Evolutionary conservation across 306 rosid genomes (phyloP), one percentile per base, ranked within the genome.

Genomic region (Sechiopsis laciniata): DNA sequence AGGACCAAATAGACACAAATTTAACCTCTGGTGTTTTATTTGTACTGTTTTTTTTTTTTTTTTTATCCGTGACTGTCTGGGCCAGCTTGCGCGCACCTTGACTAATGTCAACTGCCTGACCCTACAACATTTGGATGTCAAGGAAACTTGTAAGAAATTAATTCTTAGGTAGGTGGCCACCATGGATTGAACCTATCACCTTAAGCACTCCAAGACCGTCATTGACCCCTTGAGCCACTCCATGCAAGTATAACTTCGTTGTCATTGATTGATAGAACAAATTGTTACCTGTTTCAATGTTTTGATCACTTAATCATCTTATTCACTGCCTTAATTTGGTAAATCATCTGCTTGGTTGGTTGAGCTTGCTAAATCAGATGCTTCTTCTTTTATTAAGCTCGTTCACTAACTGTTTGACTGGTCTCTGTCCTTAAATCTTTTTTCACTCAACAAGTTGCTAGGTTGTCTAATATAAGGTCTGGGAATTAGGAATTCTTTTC

Each of bases 311-410:
- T 54, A 71, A 57, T 22, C n/a, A 54, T 72, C 52, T 54, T 8
- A 24, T 35, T 71, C 75, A 29, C 26, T 21, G 17, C 29, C 37
- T 8, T 22, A 67, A 0, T 32, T 42, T 65, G 54, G 29, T 65
- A 35, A 8, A 65, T 63, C 71, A 37, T 67, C 55, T 46, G 19
- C 40, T 42, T 67, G 13, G 19, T 45, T 67, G 55, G 55, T 35
- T 67, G 6, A 40, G 71, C 29, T n/a, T 66, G 10, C 26, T 42
- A 42, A 66, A 66, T 45, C 35, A 45, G 57, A 46, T 68, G 32
- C 20, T 48, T 66, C 24, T 40, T 60, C 17, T 66, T 66, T 66
- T 10, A 66, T 0, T 45, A 66, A 20, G 54, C 55, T 21, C 42
- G n/a, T 17, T 64, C 71, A 64, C 15, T n/a, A 15, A 64, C 15